Evolutionary conservation across 371 early-diverging fungal genomes (phyloP).

Genomic region (Syncephalastrum monosporum): DNA sequence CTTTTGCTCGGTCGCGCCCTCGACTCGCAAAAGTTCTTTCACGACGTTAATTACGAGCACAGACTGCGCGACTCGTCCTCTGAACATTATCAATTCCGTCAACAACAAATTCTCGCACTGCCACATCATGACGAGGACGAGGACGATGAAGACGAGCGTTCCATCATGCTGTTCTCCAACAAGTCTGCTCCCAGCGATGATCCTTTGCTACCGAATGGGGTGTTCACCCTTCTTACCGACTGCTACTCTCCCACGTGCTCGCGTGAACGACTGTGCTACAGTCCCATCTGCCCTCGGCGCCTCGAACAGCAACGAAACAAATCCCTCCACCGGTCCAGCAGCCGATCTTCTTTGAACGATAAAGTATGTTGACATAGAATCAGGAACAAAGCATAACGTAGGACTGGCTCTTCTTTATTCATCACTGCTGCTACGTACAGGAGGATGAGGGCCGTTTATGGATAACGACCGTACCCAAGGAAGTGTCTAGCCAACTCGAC

Average conservation of each 20-base stretch:
- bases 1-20: slow-evolving; percentile 71
- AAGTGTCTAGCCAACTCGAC: slow-evolving; percentile 67
- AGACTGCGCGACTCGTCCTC: slow-evolving; percentile 60
- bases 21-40: slow-evolving; percentile 70
- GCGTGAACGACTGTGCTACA: slow-evolving; percentile 76
- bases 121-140: slow-evolving; percentile 12
- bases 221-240: slow-evolving; percentile 83
- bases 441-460: slow-evolving; percentile 44
- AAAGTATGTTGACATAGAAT: neutral
- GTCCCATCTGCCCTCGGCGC: slow-evolving; percentile 76
- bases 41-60: slow-evolving; percentile 69
- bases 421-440: neutral
- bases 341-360: slow-evolving; percentile 8
- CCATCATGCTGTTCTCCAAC: slow-evolving; percentile 55
- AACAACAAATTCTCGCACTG: slow-evolving; percentile 28
- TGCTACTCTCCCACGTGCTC: slow-evolving; percentile 93
- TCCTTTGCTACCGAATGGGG: slow-evolving; percentile 56
- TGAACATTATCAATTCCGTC: slow-evolving; percentile 65
- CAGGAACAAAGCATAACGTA: neutral
- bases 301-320: slow-evolving; percentile 46
- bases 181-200: slow-evolving; percentile 7
- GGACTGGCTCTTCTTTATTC: no score
- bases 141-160: slow-evolving; percentile 26
- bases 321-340: slow-evolving; percentile 11
- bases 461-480: slow-evolving; percentile 65